A percentile compares a stretch with the other conserved stretches of the same genome.
Evolutionary conservation across 1,284 basidiomycete species (phyloP).

Genomic region (Ustilago esculenta): DNA sequence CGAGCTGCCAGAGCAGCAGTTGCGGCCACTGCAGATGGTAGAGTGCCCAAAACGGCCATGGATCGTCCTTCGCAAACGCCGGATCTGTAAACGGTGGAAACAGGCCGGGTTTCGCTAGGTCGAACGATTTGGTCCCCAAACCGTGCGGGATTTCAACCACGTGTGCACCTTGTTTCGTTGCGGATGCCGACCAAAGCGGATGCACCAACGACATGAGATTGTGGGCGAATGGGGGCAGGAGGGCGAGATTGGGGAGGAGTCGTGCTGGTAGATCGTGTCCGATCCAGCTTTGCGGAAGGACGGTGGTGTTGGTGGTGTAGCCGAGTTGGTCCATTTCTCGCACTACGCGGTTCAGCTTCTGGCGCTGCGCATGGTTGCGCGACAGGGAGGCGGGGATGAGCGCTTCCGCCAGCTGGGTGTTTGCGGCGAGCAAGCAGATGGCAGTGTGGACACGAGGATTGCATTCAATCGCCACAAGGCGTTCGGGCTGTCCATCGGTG

Average conservation of each 20-base stretch:
- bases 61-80: constrained; percentile 46
- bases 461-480: constrained; percentile 69
- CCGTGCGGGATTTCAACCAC: neutral
- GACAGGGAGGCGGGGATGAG: constrained; percentile 19
- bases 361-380: neutral
- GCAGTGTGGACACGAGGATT: constrained; percentile 70
- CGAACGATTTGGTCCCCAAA: neutral
- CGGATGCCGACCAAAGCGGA: constrained; percentile 16
- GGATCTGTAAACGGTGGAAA: constrained; percentile 47
- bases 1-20: constrained; percentile 48
- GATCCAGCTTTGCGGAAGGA: constrained; percentile 64
- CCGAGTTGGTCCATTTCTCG: constrained; percentile 24
- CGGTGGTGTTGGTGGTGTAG: constrained; percentile 30
- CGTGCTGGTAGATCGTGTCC: constrained; percentile 68
- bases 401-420: constrained; percentile 28
- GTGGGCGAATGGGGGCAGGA: constrained; percentile 3
- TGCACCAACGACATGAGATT: constrained; percentile 10
- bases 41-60: constrained; percentile 49
- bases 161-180: neutral
- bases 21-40: constrained; percentile 57
- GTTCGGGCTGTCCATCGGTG: constrained; percentile 45
- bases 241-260: constrained; percentile 46
- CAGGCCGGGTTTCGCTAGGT: constrained; percentile 26
- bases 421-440: constrained; percentile 66
- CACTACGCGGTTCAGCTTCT: neutral